phyloP scores from a whole-genome alignment of 2,329 filamentous ascomycete genomes.

The Fusarium cicatricum region DNA sequence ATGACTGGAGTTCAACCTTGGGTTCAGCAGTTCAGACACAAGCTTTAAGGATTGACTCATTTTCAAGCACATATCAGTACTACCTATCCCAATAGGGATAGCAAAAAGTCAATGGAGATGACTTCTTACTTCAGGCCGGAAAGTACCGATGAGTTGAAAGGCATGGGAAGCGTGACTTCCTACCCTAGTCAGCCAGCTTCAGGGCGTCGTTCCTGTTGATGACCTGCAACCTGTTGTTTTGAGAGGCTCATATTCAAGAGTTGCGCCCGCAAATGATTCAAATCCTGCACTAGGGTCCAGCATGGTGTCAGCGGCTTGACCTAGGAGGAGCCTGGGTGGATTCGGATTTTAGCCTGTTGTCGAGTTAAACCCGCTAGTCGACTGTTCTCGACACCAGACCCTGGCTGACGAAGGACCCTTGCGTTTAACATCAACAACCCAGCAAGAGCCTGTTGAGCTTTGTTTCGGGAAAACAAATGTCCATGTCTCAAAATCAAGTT shows the following conservation, averaged over 20 bases:
- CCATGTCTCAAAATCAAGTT: too few relatives aligned
- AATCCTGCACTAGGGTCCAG: slow-evolving; percentile 35
- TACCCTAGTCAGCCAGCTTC: slow-evolving; percentile 23
- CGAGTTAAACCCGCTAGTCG: slow-evolving; percentile 16
- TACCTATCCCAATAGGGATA: too few relatives aligned
- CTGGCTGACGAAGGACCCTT: neutral
- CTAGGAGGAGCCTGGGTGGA: slow-evolving; percentile 20
- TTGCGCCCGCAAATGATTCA: slow-evolving; percentile 44
- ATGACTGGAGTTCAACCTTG: neutral
- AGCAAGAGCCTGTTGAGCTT: neutral
- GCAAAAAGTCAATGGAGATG: neutral
- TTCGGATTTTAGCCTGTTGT: slow-evolving; percentile 30
- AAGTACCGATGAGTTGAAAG: neutral
- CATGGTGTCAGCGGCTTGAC: slow-evolving; percentile 40
- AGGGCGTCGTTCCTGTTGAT: slow-evolving; percentile 29
- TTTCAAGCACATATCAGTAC: too few relatives aligned
- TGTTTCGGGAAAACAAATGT: slow-evolving; percentile 26
- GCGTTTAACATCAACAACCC: neutral
- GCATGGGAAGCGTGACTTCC: slow-evolving; percentile 7
- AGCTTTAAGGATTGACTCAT: too few relatives aligned
- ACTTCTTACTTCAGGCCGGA: slow-evolving; percentile 19
- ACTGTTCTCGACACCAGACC: neutral
- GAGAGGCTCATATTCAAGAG: slow-evolving; percentile 35
- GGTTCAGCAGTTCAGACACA: too few relatives aligned
- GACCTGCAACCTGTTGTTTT: slow-evolving; percentile 25